phyloP scores from a whole-genome alignment of 1,284 basidiomycete species.

The Chiua sp. region DNA sequence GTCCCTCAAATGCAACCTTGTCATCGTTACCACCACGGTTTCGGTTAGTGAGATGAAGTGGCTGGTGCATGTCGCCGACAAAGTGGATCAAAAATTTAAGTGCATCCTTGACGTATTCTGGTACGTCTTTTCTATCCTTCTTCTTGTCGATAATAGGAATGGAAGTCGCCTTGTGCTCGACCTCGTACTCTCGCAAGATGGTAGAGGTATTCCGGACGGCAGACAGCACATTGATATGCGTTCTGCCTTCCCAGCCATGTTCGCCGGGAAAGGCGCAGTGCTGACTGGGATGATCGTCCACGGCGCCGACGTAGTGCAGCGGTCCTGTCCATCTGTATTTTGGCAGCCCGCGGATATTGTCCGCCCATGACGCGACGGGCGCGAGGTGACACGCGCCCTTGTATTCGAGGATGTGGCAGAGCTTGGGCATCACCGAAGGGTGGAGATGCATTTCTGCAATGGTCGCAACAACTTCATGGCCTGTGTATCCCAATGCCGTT shows the following conservation, averaged over 20 bases:
- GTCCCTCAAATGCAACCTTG: conserved; percentile 72
- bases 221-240: conserved; percentile 74
- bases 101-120: conserved; percentile 45
- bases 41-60: conserved; percentile 86
- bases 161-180: conserved; percentile 6
- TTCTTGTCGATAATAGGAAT: conserved; percentile 8
- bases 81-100: conserved; percentile 93
- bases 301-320: conserved; percentile 78
- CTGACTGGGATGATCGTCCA: conserved; percentile 78
- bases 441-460: conserved; percentile 92
- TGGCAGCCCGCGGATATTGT: conserved; percentile 59
- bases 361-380: conserved; percentile 88
- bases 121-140: conserved; percentile 20
- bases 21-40: conserved; percentile 85
- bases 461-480: conserved; percentile 92
- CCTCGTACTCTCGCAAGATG: conserved; percentile 56
- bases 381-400: conserved; percentile 69
- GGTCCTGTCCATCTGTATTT: conserved; percentile 70
- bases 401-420: conserved; percentile 72
- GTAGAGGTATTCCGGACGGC: conserved; percentile 77
- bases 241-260: conserved; percentile 75
- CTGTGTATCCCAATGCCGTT: conserved; percentile 38
- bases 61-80: conserved; percentile 91
- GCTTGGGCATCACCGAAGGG: conserved; percentile 68
- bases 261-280: conserved; percentile 81